Percentiles rank a stretch among this genome's conserved stretches.
These are phyloP conservation scores for Pichia sp. DNA, from an alignment of 1,139 yeast genomes.

Conservation along the genomic window DNA sequence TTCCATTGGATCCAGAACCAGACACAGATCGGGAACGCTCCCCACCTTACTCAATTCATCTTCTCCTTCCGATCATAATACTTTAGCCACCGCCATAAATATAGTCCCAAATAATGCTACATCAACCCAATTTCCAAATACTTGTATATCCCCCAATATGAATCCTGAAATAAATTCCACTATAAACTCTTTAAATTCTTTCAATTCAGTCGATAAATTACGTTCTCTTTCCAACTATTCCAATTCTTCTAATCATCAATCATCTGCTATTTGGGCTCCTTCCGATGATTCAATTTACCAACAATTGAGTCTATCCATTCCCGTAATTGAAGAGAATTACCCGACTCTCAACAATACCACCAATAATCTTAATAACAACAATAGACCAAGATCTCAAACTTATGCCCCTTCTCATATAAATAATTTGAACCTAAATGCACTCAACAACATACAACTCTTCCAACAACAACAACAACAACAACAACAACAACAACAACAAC, in stretches of 20 bases:
- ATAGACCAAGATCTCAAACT: constrained; percentile 37
- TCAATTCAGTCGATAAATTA: neutral
- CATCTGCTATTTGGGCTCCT: too few species aligned
- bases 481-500: constrained; percentile 17
- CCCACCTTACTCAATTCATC: constrained; percentile 33
- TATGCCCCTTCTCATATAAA: constrained; percentile 19
- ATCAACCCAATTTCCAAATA: too few species aligned
- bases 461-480: constrained; percentile 11
- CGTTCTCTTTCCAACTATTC: neutral
- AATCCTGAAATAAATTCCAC: too few species aligned
- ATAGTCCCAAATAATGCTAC: neutral
- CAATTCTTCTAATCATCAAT: too few species aligned
- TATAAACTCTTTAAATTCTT: too few species aligned
- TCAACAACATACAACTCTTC: neutral
- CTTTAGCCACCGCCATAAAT: neutral
- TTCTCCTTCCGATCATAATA: neutral
- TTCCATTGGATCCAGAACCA: constrained; percentile 30
- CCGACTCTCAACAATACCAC: neutral
- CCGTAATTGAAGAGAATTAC: too few species aligned
- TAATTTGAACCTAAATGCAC: neutral
- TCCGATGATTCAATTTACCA: too few species aligned
- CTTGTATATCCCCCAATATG: too few species aligned
- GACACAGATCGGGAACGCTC: constrained; percentile 52
- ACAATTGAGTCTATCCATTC: too few species aligned
- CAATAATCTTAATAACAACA: neutral